Evolutionary conservation across 441 rosid genomes (phyloP).

Genomic region (Gossypium gossypioides): DNA sequence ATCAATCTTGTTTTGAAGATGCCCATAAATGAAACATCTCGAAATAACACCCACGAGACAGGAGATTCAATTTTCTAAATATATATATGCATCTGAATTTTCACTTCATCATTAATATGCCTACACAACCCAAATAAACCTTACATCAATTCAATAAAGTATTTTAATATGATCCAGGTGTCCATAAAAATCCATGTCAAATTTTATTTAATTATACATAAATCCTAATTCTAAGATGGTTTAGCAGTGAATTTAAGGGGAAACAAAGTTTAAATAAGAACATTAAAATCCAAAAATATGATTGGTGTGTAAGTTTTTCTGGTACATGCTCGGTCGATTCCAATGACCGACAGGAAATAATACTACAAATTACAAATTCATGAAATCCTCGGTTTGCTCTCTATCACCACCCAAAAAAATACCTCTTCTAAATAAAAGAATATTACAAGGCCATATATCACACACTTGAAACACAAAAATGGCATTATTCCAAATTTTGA

Average conservation of each 20-base stretch:
- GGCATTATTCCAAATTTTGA: constrained; percentile 24
- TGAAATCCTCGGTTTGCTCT: constrained; percentile 32
- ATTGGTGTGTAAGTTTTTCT: background rate
- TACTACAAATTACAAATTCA: constrained; percentile 24
- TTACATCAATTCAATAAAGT: too few relatives aligned
- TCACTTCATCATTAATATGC: too few relatives aligned
- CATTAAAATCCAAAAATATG: background rate
- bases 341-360: constrained; percentile 9
- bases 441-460: constrained; percentile 42
- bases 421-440: constrained; percentile 23
- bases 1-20: too few relatives aligned
- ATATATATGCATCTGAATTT: too few relatives aligned
- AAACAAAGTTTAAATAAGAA: background rate
- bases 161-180: background rate
- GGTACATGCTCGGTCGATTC: constrained; percentile 15
- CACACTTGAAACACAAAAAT: constrained; percentile 21
- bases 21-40: too few relatives aligned
- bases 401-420: constrained; percentile 22
- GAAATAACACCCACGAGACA: too few relatives aligned
- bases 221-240: background rate
- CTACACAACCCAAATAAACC: too few relatives aligned
- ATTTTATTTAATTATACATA: background rate
- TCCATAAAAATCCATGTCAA: background rate
- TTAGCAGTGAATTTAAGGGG: background rate
- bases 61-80: background rate